Conservation (phyloP, 139 green algal genomes). For the Coccomyxa sp. region DNA sequence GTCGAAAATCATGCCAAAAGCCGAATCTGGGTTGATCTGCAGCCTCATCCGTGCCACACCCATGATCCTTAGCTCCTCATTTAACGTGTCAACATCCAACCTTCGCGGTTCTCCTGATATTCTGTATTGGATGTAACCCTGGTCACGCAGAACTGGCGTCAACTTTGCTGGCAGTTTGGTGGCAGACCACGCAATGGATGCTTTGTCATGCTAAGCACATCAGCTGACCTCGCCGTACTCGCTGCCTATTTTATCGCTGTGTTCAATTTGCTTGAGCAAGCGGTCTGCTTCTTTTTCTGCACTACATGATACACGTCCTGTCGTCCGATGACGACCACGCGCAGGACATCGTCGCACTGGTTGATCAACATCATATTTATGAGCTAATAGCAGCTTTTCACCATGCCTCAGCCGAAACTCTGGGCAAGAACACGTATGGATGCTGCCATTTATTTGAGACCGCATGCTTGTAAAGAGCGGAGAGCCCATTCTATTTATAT, state of each 20-base stretch:
- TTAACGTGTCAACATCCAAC: constrained; percentile 74
- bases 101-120: constrained; percentile 23
- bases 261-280: background rate
- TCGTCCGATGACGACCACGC: too few species aligned
- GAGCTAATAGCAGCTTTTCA: too few species aligned
- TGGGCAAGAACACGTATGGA: too few species aligned
- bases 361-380: too few species aligned
- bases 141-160: background rate
- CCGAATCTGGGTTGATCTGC: constrained; percentile 70
- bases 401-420: too few species aligned
- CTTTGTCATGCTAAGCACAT: too few species aligned
- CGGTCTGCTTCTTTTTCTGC: constrained; percentile 7
- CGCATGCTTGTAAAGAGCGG: too few species aligned
- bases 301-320: background rate
- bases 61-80: constrained; percentile 60
- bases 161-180: background rate
- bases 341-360: too few species aligned
- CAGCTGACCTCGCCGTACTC: constrained; percentile 35
- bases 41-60: constrained; percentile 53
- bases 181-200: background rate
- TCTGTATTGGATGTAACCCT: constrained; percentile 55
- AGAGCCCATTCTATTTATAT: too few species aligned
- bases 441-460: too few species aligned
- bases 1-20: constrained; percentile 71
- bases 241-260: constrained; percentile 3